Evolutionary conservation across 139 green algal species (phyloP), one percentile per base, ranked within the genome.

Genomic region (Chlorella sp.): DNA sequence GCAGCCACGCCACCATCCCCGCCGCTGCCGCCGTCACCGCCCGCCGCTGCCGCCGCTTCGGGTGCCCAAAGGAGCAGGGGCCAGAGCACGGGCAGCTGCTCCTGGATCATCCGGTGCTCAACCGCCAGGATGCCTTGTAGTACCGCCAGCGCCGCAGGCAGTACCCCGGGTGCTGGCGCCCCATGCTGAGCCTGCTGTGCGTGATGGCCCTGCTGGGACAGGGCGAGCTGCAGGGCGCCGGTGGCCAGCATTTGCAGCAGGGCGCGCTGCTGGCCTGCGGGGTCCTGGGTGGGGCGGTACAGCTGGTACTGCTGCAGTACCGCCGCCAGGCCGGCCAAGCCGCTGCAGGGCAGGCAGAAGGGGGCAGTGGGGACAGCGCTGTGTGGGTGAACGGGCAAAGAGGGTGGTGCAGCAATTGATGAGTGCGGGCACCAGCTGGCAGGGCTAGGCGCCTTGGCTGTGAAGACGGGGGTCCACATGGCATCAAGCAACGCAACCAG

Each of bases 261-360:
- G 18, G 60, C 26, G 57, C 89, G 91, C 60, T 93, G 91, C 16
- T 73, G 57, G 40, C 90, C 83, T 7, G 64, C 40, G 1, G 89
- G 71, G 34, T 93, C 91, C 87, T 93, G 79, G 34, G 91, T 93
- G 12, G 91, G 91, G 30, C 89, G 78, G 78, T 93, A 93, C 30
- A 93, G 61, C 26, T 88, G 89, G 30, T 77, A 39, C 3, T 11
- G 30, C 57, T 87, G 80, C 53, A 93, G 87, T 5, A 39, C 64
- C 15, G 11, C 85, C 7, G 84, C 71, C 71, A 91, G 32, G 24
- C 40, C 1, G 0, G 82, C 82, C 32, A 90, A 4, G 11, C 68
- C 80, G 4, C 88, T 90, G 88, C 81, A 68, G 28, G 7, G 39
- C 36, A 28, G 24, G 76, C 16, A 75, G 36, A 3, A 18, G 21